Conservation (phyloP, 75 land plant genomes). For the Azolla pinnata region DNA sequence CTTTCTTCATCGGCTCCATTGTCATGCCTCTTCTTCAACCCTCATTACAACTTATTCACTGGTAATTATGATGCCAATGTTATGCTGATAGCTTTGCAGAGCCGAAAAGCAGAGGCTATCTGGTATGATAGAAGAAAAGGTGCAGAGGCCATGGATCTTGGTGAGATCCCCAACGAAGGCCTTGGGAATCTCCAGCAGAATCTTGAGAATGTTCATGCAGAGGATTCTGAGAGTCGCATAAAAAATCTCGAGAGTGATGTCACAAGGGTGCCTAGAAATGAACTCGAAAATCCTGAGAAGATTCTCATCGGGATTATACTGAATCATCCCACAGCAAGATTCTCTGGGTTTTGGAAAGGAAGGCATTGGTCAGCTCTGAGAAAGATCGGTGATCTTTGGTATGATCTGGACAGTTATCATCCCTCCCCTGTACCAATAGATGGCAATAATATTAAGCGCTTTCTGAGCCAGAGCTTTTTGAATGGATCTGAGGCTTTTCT, state of each 20-base stretch:
- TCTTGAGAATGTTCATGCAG: no score
- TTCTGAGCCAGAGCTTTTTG: conserved; percentile 31
- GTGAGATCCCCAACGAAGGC: no score
- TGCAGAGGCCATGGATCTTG: conserved; percentile 34
- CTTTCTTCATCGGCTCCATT: no score
- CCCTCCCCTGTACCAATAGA: conserved; percentile 34
- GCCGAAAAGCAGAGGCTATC: conserved; percentile 41
- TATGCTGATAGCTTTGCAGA: conserved; percentile 51
- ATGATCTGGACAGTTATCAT: conserved; percentile 84
- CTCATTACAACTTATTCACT: conserved; percentile 59
- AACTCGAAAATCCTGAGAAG: conserved; percentile 17
- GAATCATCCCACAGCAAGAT: conserved; percentile 46
- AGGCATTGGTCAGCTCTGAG: conserved; percentile 76
- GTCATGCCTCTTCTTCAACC: conserved; percentile 51
- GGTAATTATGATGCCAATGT: conserved; percentile 94
- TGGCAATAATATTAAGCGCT: conserved; percentile 29
- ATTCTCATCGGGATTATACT: conserved; percentile 55
- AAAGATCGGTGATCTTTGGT: conserved; percentile 59
- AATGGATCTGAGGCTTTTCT: conserved; percentile 52
- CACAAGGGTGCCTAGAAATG: no score
- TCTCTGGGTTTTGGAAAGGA: conserved; percentile 60
- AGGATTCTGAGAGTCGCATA: no score
- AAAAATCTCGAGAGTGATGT: no score
- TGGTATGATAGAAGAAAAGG: conserved; percentile 77
- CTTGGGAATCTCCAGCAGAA: no score